phyloP scores from a whole-genome alignment of 2,329 filamentous ascomycete genomes.

The Neobulgaria alba region DNA sequence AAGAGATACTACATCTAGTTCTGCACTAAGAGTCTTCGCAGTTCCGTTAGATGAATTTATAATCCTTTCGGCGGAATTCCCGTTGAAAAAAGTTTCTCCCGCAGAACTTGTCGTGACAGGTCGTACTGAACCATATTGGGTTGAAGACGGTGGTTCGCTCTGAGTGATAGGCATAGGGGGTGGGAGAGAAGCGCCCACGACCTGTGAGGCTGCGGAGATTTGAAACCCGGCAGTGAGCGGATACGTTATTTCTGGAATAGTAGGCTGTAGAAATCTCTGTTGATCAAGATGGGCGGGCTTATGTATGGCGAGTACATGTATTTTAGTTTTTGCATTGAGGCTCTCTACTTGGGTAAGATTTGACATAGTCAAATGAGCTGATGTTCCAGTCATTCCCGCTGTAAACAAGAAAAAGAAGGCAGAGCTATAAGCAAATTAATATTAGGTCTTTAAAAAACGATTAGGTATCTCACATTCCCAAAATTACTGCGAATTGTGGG shows the following conservation, averaged over 20 bases:
- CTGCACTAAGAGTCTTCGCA: not conserved
- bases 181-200: not conserved
- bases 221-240: constrained; percentile 34
- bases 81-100: not conserved
- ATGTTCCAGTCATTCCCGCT: constrained; percentile 65
- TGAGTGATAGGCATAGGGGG: too few species aligned
- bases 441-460: constrained; percentile 7
- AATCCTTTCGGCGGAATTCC: not conserved
- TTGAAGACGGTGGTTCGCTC: too few species aligned
- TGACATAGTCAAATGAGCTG: constrained; percentile 56
- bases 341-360: constrained; percentile 85
- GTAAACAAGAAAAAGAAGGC: constrained; percentile 76
- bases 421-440: constrained; percentile 30
- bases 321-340: constrained; percentile 50
- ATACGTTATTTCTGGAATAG: constrained; percentile 47
- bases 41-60: not conserved
- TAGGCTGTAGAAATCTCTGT: constrained; percentile 19
- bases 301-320: constrained; percentile 68
- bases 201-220: not conserved
- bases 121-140: not conserved
- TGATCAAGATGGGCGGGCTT: constrained; percentile 35
- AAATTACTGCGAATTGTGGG: constrained; percentile 53
- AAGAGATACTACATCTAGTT: not conserved
- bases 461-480: constrained; percentile 46
- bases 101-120: not conserved